A percentile compares a stretch with the other conserved stretches of the same genome.
Conservation (phyloP, 345 rosid genomes). For the Angophora floribunda region DNA sequence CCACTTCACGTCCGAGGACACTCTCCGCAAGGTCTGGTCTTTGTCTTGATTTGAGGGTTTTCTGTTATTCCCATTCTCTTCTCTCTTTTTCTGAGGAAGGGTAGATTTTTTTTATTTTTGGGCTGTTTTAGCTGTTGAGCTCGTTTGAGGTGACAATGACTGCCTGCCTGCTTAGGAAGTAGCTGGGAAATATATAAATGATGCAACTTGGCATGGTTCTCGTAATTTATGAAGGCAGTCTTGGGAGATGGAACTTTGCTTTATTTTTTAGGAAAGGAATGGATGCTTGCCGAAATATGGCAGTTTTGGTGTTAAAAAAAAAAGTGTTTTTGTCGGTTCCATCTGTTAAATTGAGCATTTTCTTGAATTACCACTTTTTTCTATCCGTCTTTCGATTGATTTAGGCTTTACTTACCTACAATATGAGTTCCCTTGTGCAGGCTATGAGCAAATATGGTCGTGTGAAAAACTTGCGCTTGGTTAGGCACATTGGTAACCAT, state of each 20-base stretch:
- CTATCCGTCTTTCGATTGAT: neutral
- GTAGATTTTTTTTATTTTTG: neutral
- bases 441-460: slow-evolving; percentile 82
- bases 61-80: neutral
- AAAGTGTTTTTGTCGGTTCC: neutral
- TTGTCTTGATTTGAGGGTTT: neutral
- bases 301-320: neutral
- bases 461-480: slow-evolving; percentile 80
- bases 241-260: neutral
- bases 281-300: neutral
- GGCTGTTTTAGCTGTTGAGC: neutral
- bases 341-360: neutral
- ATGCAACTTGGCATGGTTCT: neutral
- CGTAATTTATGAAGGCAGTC: neutral
- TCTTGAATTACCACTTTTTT: neutral
- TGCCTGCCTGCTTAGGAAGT: neutral
- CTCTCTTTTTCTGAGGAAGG: neutral
- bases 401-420: neutral
- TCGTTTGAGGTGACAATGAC: neutral
- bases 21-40: slow-evolving; percentile 47
- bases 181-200: neutral
- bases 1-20: slow-evolving; percentile 54
- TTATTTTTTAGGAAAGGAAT: neutral
- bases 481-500: slow-evolving; percentile 70
- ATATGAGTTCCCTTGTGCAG: slow-evolving; percentile 5